phyloP scores from a whole-genome alignment of 116 monocot species.

The Dioscorea cayenensis region DNA sequence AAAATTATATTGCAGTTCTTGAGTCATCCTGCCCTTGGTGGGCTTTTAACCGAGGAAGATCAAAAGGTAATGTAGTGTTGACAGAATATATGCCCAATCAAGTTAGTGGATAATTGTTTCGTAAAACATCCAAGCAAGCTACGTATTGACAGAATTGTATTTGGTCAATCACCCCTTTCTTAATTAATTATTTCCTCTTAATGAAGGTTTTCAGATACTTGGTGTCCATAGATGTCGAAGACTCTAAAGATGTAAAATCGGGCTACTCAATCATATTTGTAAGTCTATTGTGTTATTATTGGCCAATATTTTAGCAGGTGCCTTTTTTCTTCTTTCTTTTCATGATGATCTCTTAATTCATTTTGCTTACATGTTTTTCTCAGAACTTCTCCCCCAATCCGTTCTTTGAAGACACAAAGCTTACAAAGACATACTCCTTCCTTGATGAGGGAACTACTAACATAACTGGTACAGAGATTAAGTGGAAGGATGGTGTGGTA shows the following conservation, averaged over 20 bases:
- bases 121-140: background rate
- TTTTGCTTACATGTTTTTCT: background rate
- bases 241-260: constrained; percentile 77
- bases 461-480: constrained; percentile 48
- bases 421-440: constrained; percentile 49
- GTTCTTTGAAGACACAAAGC: constrained; percentile 52
- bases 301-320: background rate
- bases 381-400: constrained; percentile 57
- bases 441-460: constrained; percentile 48
- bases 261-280: constrained; percentile 83
- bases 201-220: constrained; percentile 52
- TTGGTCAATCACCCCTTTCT: background rate
- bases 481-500: constrained; percentile 68
- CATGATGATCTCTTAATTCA: background rate
- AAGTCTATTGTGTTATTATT: constrained; percentile 14
- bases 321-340: background rate
- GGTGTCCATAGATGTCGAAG: constrained; percentile 61
- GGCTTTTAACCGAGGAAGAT: constrained; percentile 69
- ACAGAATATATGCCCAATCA: background rate
- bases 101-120: background rate
- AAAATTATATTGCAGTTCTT: constrained; percentile 39
- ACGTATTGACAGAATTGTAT: background rate
- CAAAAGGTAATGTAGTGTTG: constrained; percentile 44
- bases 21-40: constrained; percentile 78
- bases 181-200: background rate